A percentile compares a stretch with the other conserved stretches of the same genome.
Conservation (phyloP, 2,329 filamentous ascomycete species). For the Onygenales sp. region DNA sequence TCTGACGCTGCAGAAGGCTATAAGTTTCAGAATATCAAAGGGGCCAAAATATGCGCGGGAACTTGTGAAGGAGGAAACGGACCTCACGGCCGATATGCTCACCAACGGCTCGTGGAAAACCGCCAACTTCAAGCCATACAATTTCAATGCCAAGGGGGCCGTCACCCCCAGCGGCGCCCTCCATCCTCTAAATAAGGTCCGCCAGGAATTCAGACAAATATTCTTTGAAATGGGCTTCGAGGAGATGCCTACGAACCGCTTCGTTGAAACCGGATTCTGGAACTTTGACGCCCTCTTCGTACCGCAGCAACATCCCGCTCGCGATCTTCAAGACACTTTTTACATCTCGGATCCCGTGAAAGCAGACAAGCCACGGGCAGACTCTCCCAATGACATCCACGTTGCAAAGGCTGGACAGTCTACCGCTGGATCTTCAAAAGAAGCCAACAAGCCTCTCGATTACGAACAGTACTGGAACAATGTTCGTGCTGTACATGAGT, state of each 20-base stretch:
- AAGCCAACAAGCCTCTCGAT: slow-evolving; percentile 44
- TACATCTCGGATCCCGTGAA: slow-evolving; percentile 83
- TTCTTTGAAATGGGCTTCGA: slow-evolving; percentile 99
- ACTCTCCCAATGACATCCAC: slow-evolving; percentile 37
- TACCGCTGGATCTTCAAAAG: slow-evolving; percentile 36
- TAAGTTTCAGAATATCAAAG: slow-evolving; percentile 75
- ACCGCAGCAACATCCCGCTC: slow-evolving; percentile 92
- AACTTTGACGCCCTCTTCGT: slow-evolving; percentile 97
- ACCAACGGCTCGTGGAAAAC: slow-evolving; percentile 81
- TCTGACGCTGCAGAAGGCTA: slow-evolving; percentile 70
- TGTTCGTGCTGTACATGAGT: slow-evolving; percentile 75
- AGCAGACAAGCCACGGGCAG: slow-evolving; percentile 58
- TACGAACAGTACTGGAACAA: slow-evolving; percentile 85
- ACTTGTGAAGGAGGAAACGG: slow-evolving; percentile 86
- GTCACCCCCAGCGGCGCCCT: slow-evolving; percentile 39
- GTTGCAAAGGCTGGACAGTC: slow-evolving; percentile 31
- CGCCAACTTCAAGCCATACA: slow-evolving; percentile 76
- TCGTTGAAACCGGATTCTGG: slow-evolving; percentile 96
- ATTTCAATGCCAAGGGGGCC: slow-evolving; percentile 61
- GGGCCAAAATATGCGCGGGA: slow-evolving; percentile 81
- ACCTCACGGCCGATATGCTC: slow-evolving; percentile 90
- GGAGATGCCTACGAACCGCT: slow-evolving; percentile 93
- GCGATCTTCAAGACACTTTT: slow-evolving; percentile 96
- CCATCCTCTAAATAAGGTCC: slow-evolving; percentile 75
- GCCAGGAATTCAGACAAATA: slow-evolving; percentile 90